These are phyloP conservation scores for Podospora sp. DNA, from an alignment of 495 filamentous ascomycete species.

Conservation along the genomic window DNA sequence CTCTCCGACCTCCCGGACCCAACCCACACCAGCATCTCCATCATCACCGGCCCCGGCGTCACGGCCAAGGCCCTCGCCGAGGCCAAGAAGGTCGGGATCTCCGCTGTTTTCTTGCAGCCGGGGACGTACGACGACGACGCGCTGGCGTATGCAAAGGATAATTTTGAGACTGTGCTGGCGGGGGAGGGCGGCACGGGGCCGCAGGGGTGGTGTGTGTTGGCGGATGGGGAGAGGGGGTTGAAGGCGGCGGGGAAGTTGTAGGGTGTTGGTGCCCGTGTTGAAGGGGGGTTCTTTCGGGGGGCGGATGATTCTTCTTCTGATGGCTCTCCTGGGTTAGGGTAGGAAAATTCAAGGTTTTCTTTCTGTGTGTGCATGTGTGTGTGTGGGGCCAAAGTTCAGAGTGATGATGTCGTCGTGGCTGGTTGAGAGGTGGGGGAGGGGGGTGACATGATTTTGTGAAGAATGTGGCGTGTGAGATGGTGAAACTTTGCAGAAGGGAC, in stretches of 20 bases:
- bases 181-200: conserved; percentile 66
- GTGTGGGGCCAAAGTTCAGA: too few relatives aligned
- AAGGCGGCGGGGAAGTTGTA: conserved; percentile 55
- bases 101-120: conserved; percentile 88
- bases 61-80: conserved; percentile 72
- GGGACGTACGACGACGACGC: conserved; percentile 79
- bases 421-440: too few relatives aligned
- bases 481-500: too few relatives aligned
- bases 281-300: neutral
- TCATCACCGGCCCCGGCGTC: conserved; percentile 84
- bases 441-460: too few relatives aligned
- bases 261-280: neutral
- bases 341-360: too few relatives aligned
- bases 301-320: too few relatives aligned
- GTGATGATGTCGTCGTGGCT: too few relatives aligned
- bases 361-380: too few relatives aligned
- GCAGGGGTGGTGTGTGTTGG: conserved; percentile 91
- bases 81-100: conserved; percentile 76
- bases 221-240: conserved; percentile 79
- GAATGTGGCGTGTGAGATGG: too few relatives aligned
- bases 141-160: conserved; percentile 63
- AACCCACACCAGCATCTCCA: conserved; percentile 70
- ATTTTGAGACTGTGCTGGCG: conserved; percentile 69
- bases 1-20: conserved; percentile 66
- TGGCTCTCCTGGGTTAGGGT: neutral